Percentiles rank a stretch among this genome's conserved stretches.
Conservation (phyloP, 768 basidiomycete genomes). For the Xerocomus spinulosus region DNA sequence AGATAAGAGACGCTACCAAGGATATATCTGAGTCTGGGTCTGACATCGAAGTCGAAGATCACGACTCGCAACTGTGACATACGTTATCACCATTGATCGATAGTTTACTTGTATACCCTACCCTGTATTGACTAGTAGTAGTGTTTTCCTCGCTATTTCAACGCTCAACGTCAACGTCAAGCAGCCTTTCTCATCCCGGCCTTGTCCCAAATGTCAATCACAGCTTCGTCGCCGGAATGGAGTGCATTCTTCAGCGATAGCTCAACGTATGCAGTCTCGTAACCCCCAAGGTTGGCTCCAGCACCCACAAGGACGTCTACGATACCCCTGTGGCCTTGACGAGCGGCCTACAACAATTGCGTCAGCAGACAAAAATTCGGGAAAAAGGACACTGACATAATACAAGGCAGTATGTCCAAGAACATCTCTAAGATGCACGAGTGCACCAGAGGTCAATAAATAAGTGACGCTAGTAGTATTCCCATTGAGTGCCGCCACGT, state of each 20-base stretch:
- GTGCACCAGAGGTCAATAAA: conserved; percentile 67
- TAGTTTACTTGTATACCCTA: conserved; percentile 15
- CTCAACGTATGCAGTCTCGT: conserved; percentile 51
- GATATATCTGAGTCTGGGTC: conserved; percentile 21
- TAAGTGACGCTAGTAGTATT: conserved; percentile 37
- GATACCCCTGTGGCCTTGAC: conserved; percentile 57
- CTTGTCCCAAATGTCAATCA: conserved; percentile 52
- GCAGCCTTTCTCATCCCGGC: conserved; percentile 35
- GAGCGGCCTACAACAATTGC: conserved; percentile 52
- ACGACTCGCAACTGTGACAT: conserved; percentile 1
- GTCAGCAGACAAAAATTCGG: not conserved
- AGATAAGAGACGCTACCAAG: conserved; percentile 37
- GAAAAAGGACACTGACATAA: conserved; percentile 47
- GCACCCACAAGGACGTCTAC: conserved; percentile 65
- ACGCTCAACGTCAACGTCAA: not conserved
- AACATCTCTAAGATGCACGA: conserved; percentile 76
- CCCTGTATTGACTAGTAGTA: conserved; percentile 8
- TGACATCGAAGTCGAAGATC: conserved; percentile 26
- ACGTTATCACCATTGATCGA: not conserved
- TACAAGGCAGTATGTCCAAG: conserved; percentile 83
- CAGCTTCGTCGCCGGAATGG: conserved; percentile 38
- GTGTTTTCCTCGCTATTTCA: no score
- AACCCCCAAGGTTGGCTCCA: conserved; percentile 69
- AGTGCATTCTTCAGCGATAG: conserved; percentile 40
- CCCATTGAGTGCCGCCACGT: conserved; percentile 73